Evolutionary conservation across 1,139 yeast species (phyloP).

Genomic region (Spathaspora jeffriesii): DNA sequence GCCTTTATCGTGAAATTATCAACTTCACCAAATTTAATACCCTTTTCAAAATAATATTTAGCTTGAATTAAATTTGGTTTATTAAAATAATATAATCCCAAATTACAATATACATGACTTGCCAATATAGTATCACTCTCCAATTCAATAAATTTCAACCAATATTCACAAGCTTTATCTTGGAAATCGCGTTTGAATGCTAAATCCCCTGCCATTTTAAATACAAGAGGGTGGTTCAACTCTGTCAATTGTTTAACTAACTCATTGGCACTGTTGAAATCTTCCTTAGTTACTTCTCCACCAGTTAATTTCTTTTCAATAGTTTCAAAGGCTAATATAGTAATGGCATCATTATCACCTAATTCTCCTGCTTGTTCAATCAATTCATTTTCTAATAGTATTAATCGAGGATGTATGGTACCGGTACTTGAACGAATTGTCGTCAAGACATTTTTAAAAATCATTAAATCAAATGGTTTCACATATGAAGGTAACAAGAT

Average conservation of each 20-base stretch:
- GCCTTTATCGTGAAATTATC: slow-evolving; percentile 60
- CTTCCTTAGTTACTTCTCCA: slow-evolving; percentile 44
- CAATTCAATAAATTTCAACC: slow-evolving; percentile 55
- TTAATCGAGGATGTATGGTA: slow-evolving; percentile 52
- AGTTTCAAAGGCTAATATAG: slow-evolving; percentile 68
- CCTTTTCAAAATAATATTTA: slow-evolving; percentile 57
- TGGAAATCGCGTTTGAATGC: slow-evolving; percentile 49
- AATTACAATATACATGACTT: slow-evolving; percentile 70
- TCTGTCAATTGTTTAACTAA: slow-evolving; percentile 65
- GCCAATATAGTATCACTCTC: slow-evolving; percentile 61
- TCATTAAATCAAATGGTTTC: slow-evolving; percentile 59
- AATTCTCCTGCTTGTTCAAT: slow-evolving; percentile 82
- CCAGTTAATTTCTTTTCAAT: slow-evolving; percentile 22
- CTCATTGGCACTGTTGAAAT: slow-evolving; percentile 59
- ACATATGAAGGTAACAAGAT: slow-evolving; percentile 46
- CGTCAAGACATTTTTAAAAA: slow-evolving; percentile 66
- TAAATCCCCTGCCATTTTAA: slow-evolving; percentile 74
- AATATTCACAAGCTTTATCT: slow-evolving; percentile 58
- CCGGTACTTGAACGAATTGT: slow-evolving; percentile 63
- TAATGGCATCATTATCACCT: slow-evolving; percentile 81
- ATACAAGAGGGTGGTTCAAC: slow-evolving; percentile 65
- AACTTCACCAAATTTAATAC: slow-evolving; percentile 59
- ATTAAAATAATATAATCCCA: slow-evolving; percentile 65
- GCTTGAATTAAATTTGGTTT: slow-evolving; percentile 54
- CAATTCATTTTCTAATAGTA: slow-evolving; percentile 65